These are phyloP conservation scores for Verticillium nubilum DNA, from an alignment of 2,329 filamentous ascomycete genomes.

Conservation along the genomic window DNA sequence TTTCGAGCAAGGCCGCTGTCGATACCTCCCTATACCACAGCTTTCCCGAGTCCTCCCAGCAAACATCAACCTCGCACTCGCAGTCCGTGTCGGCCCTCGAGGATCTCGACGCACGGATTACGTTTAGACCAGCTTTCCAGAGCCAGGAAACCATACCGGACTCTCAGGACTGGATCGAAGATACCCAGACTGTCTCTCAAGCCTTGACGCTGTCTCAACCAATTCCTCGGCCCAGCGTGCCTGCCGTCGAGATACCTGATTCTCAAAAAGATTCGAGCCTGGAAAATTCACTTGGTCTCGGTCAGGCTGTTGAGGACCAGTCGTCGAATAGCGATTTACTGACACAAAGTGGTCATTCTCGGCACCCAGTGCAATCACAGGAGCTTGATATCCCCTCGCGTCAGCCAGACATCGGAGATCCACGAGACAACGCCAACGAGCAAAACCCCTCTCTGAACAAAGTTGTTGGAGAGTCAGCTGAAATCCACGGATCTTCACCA, in stretches of 20 bases:
- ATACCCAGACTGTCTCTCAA: slow-evolving; percentile 17
- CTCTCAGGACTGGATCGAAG: slow-evolving; percentile 29
- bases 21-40: slow-evolving; percentile 29
- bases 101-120: slow-evolving; percentile 24
- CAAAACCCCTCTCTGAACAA: background rate
- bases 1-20: slow-evolving; percentile 15
- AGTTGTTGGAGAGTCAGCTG: background rate
- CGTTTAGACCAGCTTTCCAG: slow-evolving; percentile 19
- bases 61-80: slow-evolving; percentile 21
- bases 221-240: background rate
- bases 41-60: slow-evolving; percentile 18
- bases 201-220: background rate
- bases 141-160: slow-evolving; percentile 36
- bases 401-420: slow-evolving; percentile 15
- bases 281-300: background rate
- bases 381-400: slow-evolving; percentile 19
- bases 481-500: slow-evolving; percentile 5
- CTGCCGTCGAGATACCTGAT: background rate
- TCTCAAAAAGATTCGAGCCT: background rate
- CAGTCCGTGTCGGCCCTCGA: slow-evolving; percentile 29
- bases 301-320: background rate
- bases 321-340: background rate
- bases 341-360: background rate
- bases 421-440: background rate
- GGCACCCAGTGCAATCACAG: background rate